Evolutionary conservation across 2,329 filamentous ascomycete species (phyloP).

Genomic region (Pestalotiopsis sp.): DNA sequence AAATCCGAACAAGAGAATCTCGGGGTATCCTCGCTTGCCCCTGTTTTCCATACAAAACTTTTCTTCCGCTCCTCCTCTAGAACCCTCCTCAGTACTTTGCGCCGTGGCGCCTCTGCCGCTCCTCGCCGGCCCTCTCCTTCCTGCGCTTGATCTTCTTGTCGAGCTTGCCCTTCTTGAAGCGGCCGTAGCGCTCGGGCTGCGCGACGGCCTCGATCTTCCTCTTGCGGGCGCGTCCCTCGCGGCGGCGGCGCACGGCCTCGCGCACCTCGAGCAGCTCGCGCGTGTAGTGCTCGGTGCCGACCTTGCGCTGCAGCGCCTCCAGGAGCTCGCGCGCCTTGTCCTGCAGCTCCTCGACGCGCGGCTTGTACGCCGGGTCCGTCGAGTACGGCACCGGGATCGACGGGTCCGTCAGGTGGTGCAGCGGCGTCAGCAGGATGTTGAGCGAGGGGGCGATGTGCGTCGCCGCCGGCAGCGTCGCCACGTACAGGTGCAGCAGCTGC

Average conservation of each 20-base stretch:
- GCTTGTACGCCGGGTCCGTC: slow-evolving; percentile 69
- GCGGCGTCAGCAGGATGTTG: slow-evolving; percentile 58
- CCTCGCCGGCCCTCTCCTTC: slow-evolving; percentile 76
- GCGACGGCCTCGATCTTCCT: slow-evolving; percentile 85
- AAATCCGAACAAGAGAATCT: not conserved
- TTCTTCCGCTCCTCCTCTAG: not conserved
- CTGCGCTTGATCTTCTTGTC: slow-evolving; percentile 83
- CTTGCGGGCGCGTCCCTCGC: slow-evolving; percentile 79
- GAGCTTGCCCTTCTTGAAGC: slow-evolving; percentile 80
- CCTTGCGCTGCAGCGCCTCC: slow-evolving; percentile 79
- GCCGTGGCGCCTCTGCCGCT: slow-evolving; percentile 67
- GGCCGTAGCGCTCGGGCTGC: slow-evolving; percentile 76
- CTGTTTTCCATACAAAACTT: not conserved
- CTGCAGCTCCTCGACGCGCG: slow-evolving; percentile 71
- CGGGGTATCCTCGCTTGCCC: not conserved
- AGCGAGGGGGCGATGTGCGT: slow-evolving; percentile 63
- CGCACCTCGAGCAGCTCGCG: slow-evolving; percentile 72
- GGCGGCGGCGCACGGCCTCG: slow-evolving; percentile 69
- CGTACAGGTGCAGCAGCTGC: slow-evolving; percentile 72
- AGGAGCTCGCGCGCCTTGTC: slow-evolving; percentile 76
- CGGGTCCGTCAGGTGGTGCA: slow-evolving; percentile 84
- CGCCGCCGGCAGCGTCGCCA: slow-evolving; percentile 59
- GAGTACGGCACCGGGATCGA: slow-evolving; percentile 73
- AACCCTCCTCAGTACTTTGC: slow-evolving; percentile 58
- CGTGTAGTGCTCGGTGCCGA: slow-evolving; percentile 83